A percentile compares a stretch with the other conserved stretches of the same genome.
Evolutionary conservation across 2,329 filamentous ascomycete genomes (phyloP).

Genomic region (Cladosporium sp.): DNA sequence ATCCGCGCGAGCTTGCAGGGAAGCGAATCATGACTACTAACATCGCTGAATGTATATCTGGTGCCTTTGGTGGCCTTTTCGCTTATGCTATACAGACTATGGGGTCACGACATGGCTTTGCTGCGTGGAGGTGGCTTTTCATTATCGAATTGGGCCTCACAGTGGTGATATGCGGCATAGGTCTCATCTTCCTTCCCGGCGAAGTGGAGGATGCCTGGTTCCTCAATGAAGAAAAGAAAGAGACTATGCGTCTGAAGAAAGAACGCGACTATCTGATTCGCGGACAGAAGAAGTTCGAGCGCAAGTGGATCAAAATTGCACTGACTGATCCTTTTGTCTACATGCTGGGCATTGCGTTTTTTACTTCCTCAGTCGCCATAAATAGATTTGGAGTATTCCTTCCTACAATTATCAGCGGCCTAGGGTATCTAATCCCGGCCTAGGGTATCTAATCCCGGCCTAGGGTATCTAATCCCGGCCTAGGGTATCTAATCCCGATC

Average conservation of each 20-base stretch:
- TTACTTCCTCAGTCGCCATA: conserved; percentile 32
- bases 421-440: conserved; percentile 21
- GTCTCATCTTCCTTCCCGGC: conserved; percentile 23
- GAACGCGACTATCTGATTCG: conserved; percentile 26
- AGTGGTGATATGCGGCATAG: conserved; percentile 9
- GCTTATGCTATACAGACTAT: conserved; percentile 28
- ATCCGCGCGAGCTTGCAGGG: conserved; percentile 19
- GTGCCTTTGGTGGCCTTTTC: conserved; percentile 27
- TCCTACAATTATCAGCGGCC: conserved; percentile 35
- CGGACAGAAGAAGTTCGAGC: conserved; percentile 29
- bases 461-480: no score
- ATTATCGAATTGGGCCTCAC: conserved; percentile 17
- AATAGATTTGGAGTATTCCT: conserved; percentile 33
- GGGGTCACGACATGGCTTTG: conserved; percentile 21
- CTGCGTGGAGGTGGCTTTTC: conserved; percentile 22
- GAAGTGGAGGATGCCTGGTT: conserved; percentile 27
- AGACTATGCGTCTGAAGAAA: conserved; percentile 24
- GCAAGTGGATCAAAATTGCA: conserved; percentile 27
- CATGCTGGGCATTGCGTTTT: conserved; percentile 30
- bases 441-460: no score
- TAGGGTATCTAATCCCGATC: no score
- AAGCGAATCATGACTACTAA: conserved; percentile 29
- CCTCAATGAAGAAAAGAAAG: conserved; percentile 20
- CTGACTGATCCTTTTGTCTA: conserved; percentile 32
- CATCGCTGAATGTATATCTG: conserved; percentile 21